Evolutionary conservation across 306 rosid species (phyloP).

Genomic region (Rosa lucieae): DNA sequence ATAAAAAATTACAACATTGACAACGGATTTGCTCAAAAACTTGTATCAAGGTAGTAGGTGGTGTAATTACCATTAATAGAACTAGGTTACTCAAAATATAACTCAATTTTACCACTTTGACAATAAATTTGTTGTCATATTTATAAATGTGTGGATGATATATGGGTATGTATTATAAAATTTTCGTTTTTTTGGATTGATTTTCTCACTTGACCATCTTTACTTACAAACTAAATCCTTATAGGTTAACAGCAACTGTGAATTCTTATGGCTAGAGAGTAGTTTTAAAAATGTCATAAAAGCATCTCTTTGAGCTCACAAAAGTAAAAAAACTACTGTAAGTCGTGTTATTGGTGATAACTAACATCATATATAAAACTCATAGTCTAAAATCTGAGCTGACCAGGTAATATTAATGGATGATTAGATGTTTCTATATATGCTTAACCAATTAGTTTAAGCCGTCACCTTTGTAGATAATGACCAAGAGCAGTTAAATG

Average conservation of each 20-base stretch:
- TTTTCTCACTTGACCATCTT: neutral
- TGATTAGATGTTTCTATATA: neutral
- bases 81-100: too few species aligned
- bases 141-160: too few species aligned
- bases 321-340: conserved; percentile 21
- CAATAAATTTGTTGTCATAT: too few species aligned
- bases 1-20: too few species aligned
- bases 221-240: neutral
- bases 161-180: too few species aligned
- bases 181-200: neutral
- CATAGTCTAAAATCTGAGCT: conserved; percentile 10
- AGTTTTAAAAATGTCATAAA: neutral
- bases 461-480: conserved; percentile 41
- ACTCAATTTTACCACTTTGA: too few species aligned
- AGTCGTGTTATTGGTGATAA: conserved; percentile 13
- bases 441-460: conserved; percentile 22
- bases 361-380: conserved; percentile 5
- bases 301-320: conserved; percentile 20
- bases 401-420: conserved; percentile 14
- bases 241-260: neutral
- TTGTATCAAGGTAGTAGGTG: too few species aligned
- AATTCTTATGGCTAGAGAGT: neutral
- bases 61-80: too few species aligned
- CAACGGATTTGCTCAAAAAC: too few species aligned
- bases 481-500: conserved; percentile 19